Base-by-base conservation (phyloP, 768 basidiomycete species). In the Suillus alpinus region DNA sequence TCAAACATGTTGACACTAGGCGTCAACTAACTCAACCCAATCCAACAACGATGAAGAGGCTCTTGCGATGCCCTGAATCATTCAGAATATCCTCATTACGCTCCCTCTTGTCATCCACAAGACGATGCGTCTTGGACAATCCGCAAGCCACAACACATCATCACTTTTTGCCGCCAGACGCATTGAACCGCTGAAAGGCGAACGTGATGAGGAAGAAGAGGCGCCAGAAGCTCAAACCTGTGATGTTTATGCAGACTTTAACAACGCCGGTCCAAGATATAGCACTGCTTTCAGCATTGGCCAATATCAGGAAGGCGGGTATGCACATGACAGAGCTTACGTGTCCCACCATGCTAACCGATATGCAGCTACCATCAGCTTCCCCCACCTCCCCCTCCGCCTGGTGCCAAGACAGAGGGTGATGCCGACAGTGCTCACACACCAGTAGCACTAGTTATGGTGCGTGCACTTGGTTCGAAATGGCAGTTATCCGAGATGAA, bases 171-270 rank as follows among this genome's bases (percentile, higher is more conserved):
- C 82, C 61, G 78, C 81, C 36, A 91, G 87, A 14, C 80, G 91
- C 62, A 82, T 83, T 65, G 91, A 91, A 69, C 92, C 92, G 6
- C 73, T 92, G 63, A 91, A 91, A 69, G 87, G 86, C 10, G 89
- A 86, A n/a, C 76, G 81, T 58, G 91, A 92, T 65, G 91, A 92
- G 69, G n/a, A n/a, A n/a, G 83, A 82, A 62, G 78, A 77, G 47
- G 72, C 65, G 13, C 71, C 67, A n/a, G 67, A 68, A 29, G 77
- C 76, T 46, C 78, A 75, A 14, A 78, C 79, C 37, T 93, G 89
- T 86, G 90, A 94, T 71, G 86, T 94, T 49, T 94, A 86, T 70
- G 90, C 92, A 23, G 92, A 94, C 75, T 94, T 94, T 74, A 94
- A 94, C 76, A 94, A 94, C 66, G 73, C 84, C 6, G 92, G 92